Percentiles rank a stretch among this genome's conserved stretches.
These are phyloP conservation scores for Neurospora sp. DNA, from an alignment of 495 filamentous ascomycete genomes.

Conservation along the genomic window DNA sequence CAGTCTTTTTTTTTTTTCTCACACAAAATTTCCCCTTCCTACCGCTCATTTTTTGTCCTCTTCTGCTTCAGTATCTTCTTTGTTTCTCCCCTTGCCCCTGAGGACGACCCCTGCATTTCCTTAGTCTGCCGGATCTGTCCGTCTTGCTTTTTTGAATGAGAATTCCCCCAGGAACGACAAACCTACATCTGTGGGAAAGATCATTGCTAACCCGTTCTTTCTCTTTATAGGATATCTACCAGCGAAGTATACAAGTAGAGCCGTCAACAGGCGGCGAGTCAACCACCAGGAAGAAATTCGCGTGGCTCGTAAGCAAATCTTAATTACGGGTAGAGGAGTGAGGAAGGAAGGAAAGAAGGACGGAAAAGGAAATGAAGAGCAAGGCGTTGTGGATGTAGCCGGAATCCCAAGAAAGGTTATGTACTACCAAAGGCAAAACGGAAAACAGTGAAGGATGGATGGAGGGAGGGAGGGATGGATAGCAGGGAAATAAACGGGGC, in stretches of 20 bases:
- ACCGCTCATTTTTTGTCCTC: not conserved
- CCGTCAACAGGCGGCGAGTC: conserved; percentile 24
- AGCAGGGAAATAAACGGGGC: not conserved
- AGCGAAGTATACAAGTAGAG: conserved; percentile 48
- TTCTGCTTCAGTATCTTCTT: not conserved
- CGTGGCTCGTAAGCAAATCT: conserved; percentile 42
- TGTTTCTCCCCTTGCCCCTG: conserved; percentile 14
- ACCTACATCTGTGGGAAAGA: not conserved
- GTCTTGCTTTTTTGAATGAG: not conserved
- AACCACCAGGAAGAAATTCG: conserved; percentile 45
- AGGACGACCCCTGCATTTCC: not conserved
- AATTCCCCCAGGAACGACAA: not conserved
- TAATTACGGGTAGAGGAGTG: not conserved
- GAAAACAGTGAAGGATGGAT: not conserved
- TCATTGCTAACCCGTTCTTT: not conserved
- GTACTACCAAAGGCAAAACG: not conserved
- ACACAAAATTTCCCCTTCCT: not conserved
- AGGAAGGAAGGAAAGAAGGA: not conserved
- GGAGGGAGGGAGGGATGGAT: not conserved
- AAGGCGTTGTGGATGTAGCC: not conserved
- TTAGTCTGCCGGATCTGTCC: not conserved
- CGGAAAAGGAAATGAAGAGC: not conserved
- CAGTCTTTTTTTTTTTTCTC: conserved; percentile 4
- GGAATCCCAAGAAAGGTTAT: not conserved
- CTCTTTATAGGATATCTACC: conserved; percentile 45